Evolutionary conservation across 1,139 yeast genomes (phyloP).

Genomic region (Sugiyamaella novakii): DNA sequence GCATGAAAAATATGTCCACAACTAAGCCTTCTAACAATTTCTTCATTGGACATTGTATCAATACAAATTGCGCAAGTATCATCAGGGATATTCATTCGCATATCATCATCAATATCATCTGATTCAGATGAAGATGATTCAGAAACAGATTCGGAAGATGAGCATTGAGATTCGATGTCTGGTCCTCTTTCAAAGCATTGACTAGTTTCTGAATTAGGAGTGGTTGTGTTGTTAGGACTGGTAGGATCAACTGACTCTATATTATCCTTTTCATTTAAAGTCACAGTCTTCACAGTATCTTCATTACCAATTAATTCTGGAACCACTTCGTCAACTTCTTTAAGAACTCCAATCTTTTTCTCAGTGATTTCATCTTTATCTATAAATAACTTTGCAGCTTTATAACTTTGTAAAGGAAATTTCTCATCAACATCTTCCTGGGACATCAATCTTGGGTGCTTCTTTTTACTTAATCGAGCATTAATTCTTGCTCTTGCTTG

Average conservation of each 20-base stretch:
- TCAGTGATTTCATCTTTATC: slow-evolving; percentile 46
- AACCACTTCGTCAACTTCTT: slow-evolving; percentile 19
- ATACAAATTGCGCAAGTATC: slow-evolving; percentile 84
- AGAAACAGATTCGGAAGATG: background rate
- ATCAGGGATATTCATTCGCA: slow-evolving; percentile 34
- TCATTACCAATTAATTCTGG: slow-evolving; percentile 6
- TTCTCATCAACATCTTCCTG: slow-evolving; percentile 64
- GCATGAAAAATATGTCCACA: slow-evolving; percentile 88
- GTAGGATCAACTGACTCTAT: background rate
- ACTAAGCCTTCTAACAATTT: slow-evolving; percentile 66
- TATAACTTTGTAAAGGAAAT: slow-evolving; percentile 65
- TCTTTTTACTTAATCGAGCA: slow-evolving; percentile 31
- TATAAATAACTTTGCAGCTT: slow-evolving; percentile 39
- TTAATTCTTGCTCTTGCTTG: slow-evolving; percentile 22
- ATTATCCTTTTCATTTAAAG: background rate
- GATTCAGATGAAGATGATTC: slow-evolving; percentile 19
- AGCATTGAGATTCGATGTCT: slow-evolving; percentile 22
- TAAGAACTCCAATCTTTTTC: slow-evolving; percentile 21
- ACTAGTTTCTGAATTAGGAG: slow-evolving; percentile 7
- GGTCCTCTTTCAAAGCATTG: slow-evolving; percentile 26
- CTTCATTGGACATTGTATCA: slow-evolving; percentile 64
- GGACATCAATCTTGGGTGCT: slow-evolving; percentile 47
- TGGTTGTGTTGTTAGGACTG: background rate
- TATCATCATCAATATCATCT: slow-evolving; percentile 30
- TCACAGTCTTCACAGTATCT: background rate